Percentiles rank a stretch among this genome's conserved stretches.
Evolutionary conservation across 139 green algal species (phyloP).

Genomic region (Coelastrella sp.): DNA sequence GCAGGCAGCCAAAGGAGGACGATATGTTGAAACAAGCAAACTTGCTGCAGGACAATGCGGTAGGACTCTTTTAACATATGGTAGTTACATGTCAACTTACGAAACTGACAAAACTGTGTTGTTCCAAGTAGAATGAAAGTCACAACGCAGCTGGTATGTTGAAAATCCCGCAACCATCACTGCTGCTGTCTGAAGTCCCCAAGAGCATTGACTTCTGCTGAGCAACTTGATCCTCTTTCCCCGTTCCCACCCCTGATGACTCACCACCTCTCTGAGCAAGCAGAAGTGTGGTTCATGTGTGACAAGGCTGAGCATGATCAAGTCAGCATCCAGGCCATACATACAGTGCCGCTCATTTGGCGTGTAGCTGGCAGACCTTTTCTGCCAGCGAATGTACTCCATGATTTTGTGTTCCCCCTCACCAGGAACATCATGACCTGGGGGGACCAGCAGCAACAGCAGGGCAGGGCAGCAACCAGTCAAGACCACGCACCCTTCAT

Average conservation of each 20-base stretch:
- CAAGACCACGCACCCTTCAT: neutral
- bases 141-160: too few relatives aligned
- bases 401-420: constrained; percentile 99
- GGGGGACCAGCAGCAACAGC: neutral
- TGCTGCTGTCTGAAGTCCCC: too few relatives aligned
- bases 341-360: constrained; percentile 91
- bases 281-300: constrained; percentile 97
- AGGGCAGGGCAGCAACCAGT: neutral
- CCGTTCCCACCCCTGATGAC: too few relatives aligned
- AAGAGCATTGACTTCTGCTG: too few relatives aligned
- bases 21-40: too few relatives aligned
- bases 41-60: neutral
- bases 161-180: too few relatives aligned
- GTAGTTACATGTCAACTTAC: too few relatives aligned
- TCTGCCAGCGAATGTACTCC: constrained; percentile 94
- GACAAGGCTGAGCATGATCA: constrained; percentile 96
- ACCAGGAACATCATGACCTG: constrained; percentile 92
- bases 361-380: constrained; percentile 59
- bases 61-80: too few relatives aligned
- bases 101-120: too few relatives aligned
- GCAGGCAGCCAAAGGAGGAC: neutral
- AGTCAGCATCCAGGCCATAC: constrained; percentile 96
- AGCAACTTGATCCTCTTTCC: too few relatives aligned
- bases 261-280: constrained; percentile 90
- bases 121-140: too few relatives aligned